Evolutionary conservation across 164 flowering plant genomes (phyloP), one percentile per base, ranked within the genome.

Genomic region (Brasenia schreberi): DNA sequence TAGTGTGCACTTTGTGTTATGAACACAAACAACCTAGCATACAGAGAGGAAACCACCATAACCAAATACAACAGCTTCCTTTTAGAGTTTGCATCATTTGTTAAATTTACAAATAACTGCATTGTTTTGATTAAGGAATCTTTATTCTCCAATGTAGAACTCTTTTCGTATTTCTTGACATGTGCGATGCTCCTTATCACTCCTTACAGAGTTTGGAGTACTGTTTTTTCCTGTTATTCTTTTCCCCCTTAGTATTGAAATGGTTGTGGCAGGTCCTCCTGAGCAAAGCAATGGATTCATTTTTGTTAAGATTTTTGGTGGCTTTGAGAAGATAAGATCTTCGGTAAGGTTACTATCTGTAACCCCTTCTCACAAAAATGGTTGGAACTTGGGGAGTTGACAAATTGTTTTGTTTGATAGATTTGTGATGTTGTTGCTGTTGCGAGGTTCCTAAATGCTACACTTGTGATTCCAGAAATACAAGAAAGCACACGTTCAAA

Each of bases 401-500:
- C 7, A 56, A n/a, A 3, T 60, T 71, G 72, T 73, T 69, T 23
- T 23, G 77, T 77, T 77, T 80, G 75, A 77, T 86, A 94, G 99
- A 91, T 94, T 64, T 83, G 89, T 82, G 99, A 94, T 84, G 87
- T 91, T 78, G 99, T 94, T 68, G 70, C 88, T 73, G 75, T 94
- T 77, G 77, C 98, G 75, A 84, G 97, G 85, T 95, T 94, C 79
- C 82, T 94, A 69, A 94, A 94, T 82, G 98, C 97, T 65, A 94
- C 98, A 67, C 90, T 94, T 76, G 87, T 94, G 74, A 78, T 91
- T 79, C 99, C 99, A 64, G 99, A 94, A 82, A 81, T 94, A 75
- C 96, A 94, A 85, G 84, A 85, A 76, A 84, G 80, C 77, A 73
- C 77, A 71, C 88, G 84, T 52, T 79, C 89, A 61, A 94, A 87